Evolutionary conservation across 768 basidiomycete genomes (phyloP).

Genomic region (Tylopilus intermedius): DNA sequence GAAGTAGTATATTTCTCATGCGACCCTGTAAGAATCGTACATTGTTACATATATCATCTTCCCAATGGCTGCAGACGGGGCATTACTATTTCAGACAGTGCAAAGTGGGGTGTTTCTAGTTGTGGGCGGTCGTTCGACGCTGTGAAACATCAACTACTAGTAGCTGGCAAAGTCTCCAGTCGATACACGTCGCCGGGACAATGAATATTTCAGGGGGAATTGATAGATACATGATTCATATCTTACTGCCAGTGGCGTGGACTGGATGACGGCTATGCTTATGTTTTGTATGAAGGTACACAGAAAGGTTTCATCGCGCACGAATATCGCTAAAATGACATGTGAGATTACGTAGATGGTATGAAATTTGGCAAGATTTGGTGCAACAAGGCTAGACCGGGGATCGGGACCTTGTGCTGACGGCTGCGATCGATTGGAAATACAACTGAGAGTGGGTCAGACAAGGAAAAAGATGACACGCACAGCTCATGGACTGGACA

Average conservation of each 20-base stretch:
- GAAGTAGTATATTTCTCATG: not conserved
- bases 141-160: not conserved
- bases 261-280: not conserved
- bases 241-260: not conserved
- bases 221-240: not conserved
- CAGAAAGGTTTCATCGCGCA: not conserved
- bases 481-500: constrained; percentile 57
- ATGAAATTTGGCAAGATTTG: constrained; percentile 19
- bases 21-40: not conserved
- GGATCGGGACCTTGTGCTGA: constrained; percentile 26
- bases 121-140: too few relatives aligned
- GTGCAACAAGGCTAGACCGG: constrained; percentile 25
- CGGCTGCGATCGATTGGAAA: constrained; percentile 15
- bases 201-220: not conserved
- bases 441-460: not conserved
- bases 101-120: too few relatives aligned
- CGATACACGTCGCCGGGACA: not conserved
- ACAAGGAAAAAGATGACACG: constrained; percentile 11
- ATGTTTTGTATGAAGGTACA: not conserved
- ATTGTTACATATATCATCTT: too few relatives aligned
- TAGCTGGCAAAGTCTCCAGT: not conserved
- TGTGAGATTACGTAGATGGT: constrained; percentile 10
- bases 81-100: too few relatives aligned
- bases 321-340: not conserved
- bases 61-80: too few relatives aligned